Base-by-base conservation (phyloP, 371 early-diverging fungal genomes). In the Ecytonucleospora hepatopenaei region DNA sequence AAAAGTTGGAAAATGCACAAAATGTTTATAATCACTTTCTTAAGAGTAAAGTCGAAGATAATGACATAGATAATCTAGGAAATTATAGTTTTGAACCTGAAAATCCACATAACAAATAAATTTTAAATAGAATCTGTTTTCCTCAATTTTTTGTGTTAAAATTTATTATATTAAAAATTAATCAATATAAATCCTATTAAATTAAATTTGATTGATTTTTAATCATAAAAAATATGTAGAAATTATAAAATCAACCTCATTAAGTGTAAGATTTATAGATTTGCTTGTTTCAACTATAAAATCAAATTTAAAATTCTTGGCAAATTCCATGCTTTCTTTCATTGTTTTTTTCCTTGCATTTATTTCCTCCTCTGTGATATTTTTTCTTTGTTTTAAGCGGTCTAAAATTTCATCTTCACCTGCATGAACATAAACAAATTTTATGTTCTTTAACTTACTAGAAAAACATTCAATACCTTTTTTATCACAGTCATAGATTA, bases 11-110 rank as follows among this genome's bases (percentile, higher is more conserved):
- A 32, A 76, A 75, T 66, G 71, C 78, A 8, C 75, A 78, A 40
- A 74, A 69, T 69, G 78, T 80, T 27, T 78, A 78, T 59, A 69
- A 68, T 35, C 78, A 78, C 62, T 78, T 78, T 51, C 75, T 71
- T 57, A 66, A 33, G 26, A 74, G 75, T 59, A 72, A 74, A 32
- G 46, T 65, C 3, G 69, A 69, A n/a, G 69, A 48, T 31, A 54
- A 65, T 19, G 31, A 58, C 65, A 33, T 49, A 0, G 68, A 71
- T 32, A 47, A 47, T 51, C 40, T 48, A 28, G 69, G 60, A 56
- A 47, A 19, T 27, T 65, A 70, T 48, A 65, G 65, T 33, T 54
- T 77, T 32, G 54, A 56, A 5, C 78, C 78, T 34, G 78, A 77
- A 49, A 71, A 71, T 15, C 69, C 72, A 24, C 74, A 66, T 17